Percentiles rank a stretch among this genome's conserved stretches.
phyloP scores from a whole-genome alignment of 805 yeast genomes.

The Kurtzmaniella fragi region DNA sequence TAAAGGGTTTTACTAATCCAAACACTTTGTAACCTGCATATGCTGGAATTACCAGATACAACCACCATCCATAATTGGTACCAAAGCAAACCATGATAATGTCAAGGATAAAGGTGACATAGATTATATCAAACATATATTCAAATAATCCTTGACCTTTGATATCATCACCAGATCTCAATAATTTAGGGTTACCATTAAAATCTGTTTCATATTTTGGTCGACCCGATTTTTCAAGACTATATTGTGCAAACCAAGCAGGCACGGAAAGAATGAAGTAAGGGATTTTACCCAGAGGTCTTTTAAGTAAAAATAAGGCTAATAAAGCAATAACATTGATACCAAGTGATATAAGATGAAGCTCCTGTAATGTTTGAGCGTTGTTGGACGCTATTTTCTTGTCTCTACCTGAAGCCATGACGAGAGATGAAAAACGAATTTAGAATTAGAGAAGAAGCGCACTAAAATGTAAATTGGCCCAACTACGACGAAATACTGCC shows the following conservation, averaged over 20 bases:
- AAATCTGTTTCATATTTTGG: slow-evolving; percentile 44
- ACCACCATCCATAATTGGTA: slow-evolving; percentile 54
- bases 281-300: slow-evolving; percentile 44
- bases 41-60: slow-evolving; percentile 47
- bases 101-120: slow-evolving; percentile 57
- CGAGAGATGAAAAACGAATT: neutral
- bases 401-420: slow-evolving; percentile 56
- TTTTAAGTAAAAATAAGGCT: slow-evolving; percentile 28
- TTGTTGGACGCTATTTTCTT: slow-evolving; percentile 49
- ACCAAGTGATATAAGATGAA: slow-evolving; percentile 26
- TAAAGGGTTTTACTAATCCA: slow-evolving; percentile 26
- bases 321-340: slow-evolving; percentile 39
- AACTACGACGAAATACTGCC: no score
- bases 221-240: slow-evolving; percentile 56
- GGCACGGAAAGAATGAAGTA: slow-evolving; percentile 32
- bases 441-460: neutral
- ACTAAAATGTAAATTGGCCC: no score
- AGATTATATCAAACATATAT: slow-evolving; percentile 65
- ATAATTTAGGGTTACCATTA: slow-evolving; percentile 32
- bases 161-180: slow-evolving; percentile 57
- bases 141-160: slow-evolving; percentile 62
- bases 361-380: slow-evolving; percentile 31
- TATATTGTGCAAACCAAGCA: slow-evolving; percentile 40
- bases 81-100: slow-evolving; percentile 52
- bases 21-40: slow-evolving; percentile 46